phyloP scores from a whole-genome alignment of 1,284 basidiomycete species.

The Moesziomyces antarcticus region DNA sequence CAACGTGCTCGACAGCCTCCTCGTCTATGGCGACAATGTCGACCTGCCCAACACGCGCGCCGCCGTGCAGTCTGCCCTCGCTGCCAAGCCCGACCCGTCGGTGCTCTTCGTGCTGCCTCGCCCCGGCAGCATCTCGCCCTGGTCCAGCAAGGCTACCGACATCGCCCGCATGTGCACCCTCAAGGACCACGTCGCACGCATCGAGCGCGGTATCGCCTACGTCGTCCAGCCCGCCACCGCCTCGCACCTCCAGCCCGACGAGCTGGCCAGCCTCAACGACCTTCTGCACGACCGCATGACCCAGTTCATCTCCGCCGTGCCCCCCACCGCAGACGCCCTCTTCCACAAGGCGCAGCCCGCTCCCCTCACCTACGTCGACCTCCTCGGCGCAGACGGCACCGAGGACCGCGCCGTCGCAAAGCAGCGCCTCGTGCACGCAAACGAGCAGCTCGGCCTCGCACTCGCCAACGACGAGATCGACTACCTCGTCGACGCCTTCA shows the following conservation, averaged over 20 bases:
- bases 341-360: conserved; percentile 79
- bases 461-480: conserved; percentile 89
- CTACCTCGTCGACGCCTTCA: conserved; percentile 90
- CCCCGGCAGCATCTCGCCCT: conserved; percentile 78
- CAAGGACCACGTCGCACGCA: conserved; percentile 76
- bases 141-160: conserved; percentile 98
- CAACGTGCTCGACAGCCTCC: conserved; percentile 77
- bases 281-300: conserved; percentile 88
- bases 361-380: conserved; percentile 77
- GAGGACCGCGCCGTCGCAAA: conserved; percentile 57
- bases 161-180: conserved; percentile 84
- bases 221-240: conserved; percentile 73
- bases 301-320: conserved; percentile 74
- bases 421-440: conserved; percentile 76
- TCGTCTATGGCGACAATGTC: conserved; percentile 85
- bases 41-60: conserved; percentile 72
- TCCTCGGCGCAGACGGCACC: conserved; percentile 67
- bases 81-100: conserved; percentile 68
- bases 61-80: conserved; percentile 68
- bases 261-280: conserved; percentile 39
- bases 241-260: conserved; percentile 37
- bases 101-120: conserved; percentile 64
- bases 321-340: conserved; percentile 73
- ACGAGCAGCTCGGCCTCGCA: conserved; percentile 87
- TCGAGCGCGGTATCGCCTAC: conserved; percentile 86